Evolutionary conservation across 805 yeast genomes (phyloP).

Genomic region (Cyberlindnera mycetangii): DNA sequence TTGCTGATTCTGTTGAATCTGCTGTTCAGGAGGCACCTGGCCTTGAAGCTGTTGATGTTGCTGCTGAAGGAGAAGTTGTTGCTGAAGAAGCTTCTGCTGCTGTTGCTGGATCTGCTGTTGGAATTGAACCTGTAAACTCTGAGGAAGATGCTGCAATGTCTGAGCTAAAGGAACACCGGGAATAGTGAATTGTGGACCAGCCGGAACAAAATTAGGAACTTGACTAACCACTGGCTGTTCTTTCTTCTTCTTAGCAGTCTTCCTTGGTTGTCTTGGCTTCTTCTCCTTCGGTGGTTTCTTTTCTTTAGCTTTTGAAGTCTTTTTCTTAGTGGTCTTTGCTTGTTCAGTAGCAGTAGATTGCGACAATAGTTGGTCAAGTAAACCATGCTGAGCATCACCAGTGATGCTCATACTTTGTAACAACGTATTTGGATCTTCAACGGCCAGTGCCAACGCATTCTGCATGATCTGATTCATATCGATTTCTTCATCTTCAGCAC

Average conservation of each 20-base stretch:
- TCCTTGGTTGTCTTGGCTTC: conserved; percentile 29
- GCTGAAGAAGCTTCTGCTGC: conserved; percentile 18
- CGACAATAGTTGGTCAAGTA: conserved; percentile 24
- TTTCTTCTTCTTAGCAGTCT: conserved; percentile 27
- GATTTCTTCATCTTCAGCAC: conserved; percentile 41
- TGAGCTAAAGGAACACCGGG: conserved; percentile 24
- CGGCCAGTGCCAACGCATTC: conserved; percentile 74
- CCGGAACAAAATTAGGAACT: conserved; percentile 24
- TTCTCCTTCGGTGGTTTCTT: conserved; percentile 21
- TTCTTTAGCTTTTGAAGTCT: conserved; percentile 8
- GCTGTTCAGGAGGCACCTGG: not conserved
- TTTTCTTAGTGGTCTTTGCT: conserved; percentile 17
- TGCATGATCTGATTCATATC: conserved; percentile 74
- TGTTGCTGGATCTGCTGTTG: conserved; percentile 26
- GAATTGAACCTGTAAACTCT: conserved; percentile 24
- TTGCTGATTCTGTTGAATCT: conserved; percentile 7
- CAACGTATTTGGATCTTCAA: conserved; percentile 51
- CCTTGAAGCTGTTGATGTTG: conserved; percentile 10
- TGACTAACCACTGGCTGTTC: conserved; percentile 22
- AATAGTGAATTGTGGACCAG: conserved; percentile 16
- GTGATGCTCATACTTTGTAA: conserved; percentile 37
- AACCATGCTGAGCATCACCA: conserved; percentile 11
- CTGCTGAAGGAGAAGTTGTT: conserved; percentile 9
- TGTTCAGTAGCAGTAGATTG: conserved; percentile 22
- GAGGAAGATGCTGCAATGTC: conserved; percentile 23